Evolutionary conservation across 2,329 filamentous ascomycete genomes (phyloP), one percentile per base, ranked within the genome.

Genomic region (Emmonsiellopsis sp.): DNA sequence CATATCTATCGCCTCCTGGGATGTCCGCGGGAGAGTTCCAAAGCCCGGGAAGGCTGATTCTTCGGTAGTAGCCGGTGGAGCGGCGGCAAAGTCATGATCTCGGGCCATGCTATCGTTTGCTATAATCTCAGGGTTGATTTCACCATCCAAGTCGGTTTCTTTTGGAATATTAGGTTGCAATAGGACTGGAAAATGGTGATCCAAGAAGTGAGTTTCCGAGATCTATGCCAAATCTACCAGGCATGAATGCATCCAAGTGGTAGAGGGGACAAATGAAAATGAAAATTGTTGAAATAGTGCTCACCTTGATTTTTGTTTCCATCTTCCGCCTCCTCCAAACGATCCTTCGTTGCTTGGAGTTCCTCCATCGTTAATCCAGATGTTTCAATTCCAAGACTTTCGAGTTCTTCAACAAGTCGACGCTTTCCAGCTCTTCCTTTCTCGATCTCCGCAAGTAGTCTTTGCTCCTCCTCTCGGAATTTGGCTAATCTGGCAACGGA

Each of bases 341-440:
- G 60, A 32, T 55, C 57, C 52, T 63, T 61, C 10, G 62, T 63
- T 4, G 71, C 69, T 54, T 74, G 69, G 27, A 78, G 65, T 50
- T 74, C 68, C 27, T 70, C 70, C 53, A 74, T 64, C 3, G 72
- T 68, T 60, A 75, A 68, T 3, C 73, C 73, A 50, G 74, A 69
- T 1, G 75, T 74, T 53, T 79, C 72, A 42, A 75, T 61, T n/a
- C 73, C 73, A 17, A 80, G 66, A 49, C 63, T 64, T 55, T 75
- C 71, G n/a, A 80, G 65, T 58, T 80, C 77, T 34, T 71, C 66
- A 5, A 74, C 62, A 42, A 79, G 71, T 45, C 69, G 66, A 51
- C 68, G 66, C 66, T 72, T 61, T 60, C 68, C 61, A 65, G 68
- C 57, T 66, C 69, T 63, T 60, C 72, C 67, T 62, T 71, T 69